Percentiles rank a stretch among this genome's conserved stretches.
Conservation (phyloP, 1,284 basidiomycete genomes). For the Schizophyllum amplum region DNA sequence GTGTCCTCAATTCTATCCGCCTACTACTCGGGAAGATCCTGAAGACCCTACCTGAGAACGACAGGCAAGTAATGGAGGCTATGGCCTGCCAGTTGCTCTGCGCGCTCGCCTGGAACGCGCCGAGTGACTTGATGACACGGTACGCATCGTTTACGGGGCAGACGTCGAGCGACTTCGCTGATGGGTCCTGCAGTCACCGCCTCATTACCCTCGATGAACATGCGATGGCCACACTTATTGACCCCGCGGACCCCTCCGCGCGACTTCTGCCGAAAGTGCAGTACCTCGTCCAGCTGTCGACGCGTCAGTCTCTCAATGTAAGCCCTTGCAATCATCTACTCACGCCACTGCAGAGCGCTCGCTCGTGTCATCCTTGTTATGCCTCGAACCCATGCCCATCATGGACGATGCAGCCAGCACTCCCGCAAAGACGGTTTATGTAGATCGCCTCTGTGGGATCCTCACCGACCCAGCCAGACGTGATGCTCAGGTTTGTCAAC, state of each 20-base stretch:
- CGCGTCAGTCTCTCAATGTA: slow-evolving; percentile 34
- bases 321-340: not conserved
- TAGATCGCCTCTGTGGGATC: slow-evolving; percentile 41
- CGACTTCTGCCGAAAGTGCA: slow-evolving; percentile 38
- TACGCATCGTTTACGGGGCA: slow-evolving; percentile 17
- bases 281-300: slow-evolving; percentile 46
- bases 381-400: slow-evolving; percentile 9
- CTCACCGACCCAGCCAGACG: slow-evolving; percentile 39
- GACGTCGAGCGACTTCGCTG: not conserved
- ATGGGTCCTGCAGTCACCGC: not conserved
- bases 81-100: slow-evolving; percentile 45
- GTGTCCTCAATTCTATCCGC: slow-evolving; percentile 28
- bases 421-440: slow-evolving; percentile 31
- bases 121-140: slow-evolving; percentile 36
- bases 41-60: slow-evolving; percentile 18
- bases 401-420: slow-evolving; percentile 19
- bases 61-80: slow-evolving; percentile 25
- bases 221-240: slow-evolving; percentile 40
- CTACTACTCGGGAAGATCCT: slow-evolving; percentile 34
- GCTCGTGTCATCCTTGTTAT: slow-evolving; percentile 32
- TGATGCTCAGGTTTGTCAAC: slow-evolving; percentile 33
- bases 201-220: slow-evolving; percentile 15
- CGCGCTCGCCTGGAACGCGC: slow-evolving; percentile 39
- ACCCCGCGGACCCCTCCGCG: slow-evolving; percentile 39
- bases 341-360: slow-evolving; percentile 12